A percentile compares a stretch with the other conserved stretches of the same genome.
Evolutionary conservation across 495 filamentous ascomycete species (phyloP).

Genomic region (Penicillium simplicissimum): DNA sequence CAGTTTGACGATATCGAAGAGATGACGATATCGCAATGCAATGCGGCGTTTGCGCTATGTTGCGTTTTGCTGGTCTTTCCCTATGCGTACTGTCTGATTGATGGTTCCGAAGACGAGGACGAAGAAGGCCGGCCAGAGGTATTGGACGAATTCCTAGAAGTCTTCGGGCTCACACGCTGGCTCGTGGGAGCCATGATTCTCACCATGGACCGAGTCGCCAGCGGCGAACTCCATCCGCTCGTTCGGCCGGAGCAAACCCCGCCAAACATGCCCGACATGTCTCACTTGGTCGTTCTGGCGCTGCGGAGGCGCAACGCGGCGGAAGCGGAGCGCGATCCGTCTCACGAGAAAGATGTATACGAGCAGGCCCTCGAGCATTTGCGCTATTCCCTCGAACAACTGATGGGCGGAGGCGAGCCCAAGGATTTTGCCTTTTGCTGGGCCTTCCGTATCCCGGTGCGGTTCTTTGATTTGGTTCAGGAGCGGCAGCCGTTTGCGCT

Average conservation of each 20-base stretch:
- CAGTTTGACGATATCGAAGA: slow-evolving; percentile 23
- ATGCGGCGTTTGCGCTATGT: slow-evolving; percentile 49
- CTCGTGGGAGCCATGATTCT: slow-evolving; percentile 35
- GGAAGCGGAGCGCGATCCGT: slow-evolving; percentile 25
- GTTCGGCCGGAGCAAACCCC: slow-evolving; percentile 22
- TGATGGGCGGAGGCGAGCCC: slow-evolving; percentile 39
- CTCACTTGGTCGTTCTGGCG: slow-evolving; percentile 36
- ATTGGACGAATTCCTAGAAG: slow-evolving; percentile 44
- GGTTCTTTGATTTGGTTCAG: slow-evolving; percentile 53
- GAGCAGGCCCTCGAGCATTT: slow-evolving; percentile 35
- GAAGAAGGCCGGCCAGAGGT: slow-evolving; percentile 21
- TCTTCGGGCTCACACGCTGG: slow-evolving; percentile 44
- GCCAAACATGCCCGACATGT: slow-evolving; percentile 42
- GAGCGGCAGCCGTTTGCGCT: slow-evolving; percentile 55
- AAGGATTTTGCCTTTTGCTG: slow-evolving; percentile 48
- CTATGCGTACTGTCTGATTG: slow-evolving; percentile 40
- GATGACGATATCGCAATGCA: slow-evolving; percentile 39
- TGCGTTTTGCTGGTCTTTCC: slow-evolving; percentile 47
- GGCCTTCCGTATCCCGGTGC: slow-evolving; percentile 50
- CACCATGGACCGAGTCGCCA: slow-evolving; percentile 34
- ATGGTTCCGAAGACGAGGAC: slow-evolving; percentile 22
- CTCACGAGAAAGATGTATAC: slow-evolving; percentile 35
- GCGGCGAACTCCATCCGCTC: slow-evolving; percentile 39
- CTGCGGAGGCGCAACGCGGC: slow-evolving; percentile 32
- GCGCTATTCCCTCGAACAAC: slow-evolving; percentile 29